These are phyloP conservation scores for Talaromyces islandicus DNA, from an alignment of 2,329 filamentous ascomycete species.

Conservation along the genomic window DNA sequence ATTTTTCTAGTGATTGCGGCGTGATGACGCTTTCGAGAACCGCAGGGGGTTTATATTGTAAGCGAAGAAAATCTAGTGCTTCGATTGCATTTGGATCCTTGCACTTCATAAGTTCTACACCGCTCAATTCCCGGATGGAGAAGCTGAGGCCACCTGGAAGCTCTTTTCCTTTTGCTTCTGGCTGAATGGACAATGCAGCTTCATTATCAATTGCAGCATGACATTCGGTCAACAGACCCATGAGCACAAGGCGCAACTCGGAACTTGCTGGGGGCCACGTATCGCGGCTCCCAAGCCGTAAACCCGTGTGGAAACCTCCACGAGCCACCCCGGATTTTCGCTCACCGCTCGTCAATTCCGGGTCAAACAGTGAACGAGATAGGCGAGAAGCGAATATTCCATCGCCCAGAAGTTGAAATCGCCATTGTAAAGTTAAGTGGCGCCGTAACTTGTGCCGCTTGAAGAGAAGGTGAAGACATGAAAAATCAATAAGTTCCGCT, in stretches of 20 bases:
- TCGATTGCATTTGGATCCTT: constrained; percentile 77
- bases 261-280: constrained; percentile 93
- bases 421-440: constrained; percentile 68
- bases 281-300: constrained; percentile 73
- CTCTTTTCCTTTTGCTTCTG: constrained; percentile 21
- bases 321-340: constrained; percentile 62
- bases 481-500: constrained; percentile 68
- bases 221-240: constrained; percentile 75
- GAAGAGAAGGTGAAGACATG: constrained; percentile 73
- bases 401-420: constrained; percentile 79
- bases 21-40: constrained; percentile 71
- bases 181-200: constrained; percentile 10
- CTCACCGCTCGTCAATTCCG: constrained; percentile 74
- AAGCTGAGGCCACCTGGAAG: constrained; percentile 73
- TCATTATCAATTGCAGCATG: constrained; percentile 42
- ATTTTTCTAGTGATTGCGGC: constrained; percentile 63
- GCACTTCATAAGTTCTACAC: constrained; percentile 73
- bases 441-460: constrained; percentile 62
- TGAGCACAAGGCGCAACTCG: constrained; percentile 81
- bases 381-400: constrained; percentile 76
- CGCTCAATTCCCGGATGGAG: constrained; percentile 71
- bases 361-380: constrained; percentile 76
- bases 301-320: constrained; percentile 67
- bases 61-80: constrained; percentile 84
- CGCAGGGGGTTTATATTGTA: constrained; percentile 74